These are phyloP conservation scores for Claviceps humidiphila DNA, from an alignment of 2,329 filamentous ascomycete species.

Conservation along the genomic window DNA sequence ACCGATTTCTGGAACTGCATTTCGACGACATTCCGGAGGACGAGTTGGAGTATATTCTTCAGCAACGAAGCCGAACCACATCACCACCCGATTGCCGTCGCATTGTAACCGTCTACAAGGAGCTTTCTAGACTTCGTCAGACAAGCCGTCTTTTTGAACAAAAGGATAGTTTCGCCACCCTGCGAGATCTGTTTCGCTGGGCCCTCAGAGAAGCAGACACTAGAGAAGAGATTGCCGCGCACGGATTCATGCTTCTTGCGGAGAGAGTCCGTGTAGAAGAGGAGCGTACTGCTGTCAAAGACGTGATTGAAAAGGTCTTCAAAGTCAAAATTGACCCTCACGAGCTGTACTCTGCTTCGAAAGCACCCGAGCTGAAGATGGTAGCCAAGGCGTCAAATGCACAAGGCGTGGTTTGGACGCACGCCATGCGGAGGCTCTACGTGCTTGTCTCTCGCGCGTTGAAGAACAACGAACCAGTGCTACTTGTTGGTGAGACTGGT, in stretches of 20 bases:
- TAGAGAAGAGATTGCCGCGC: constrained; percentile 74
- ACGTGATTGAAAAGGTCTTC: constrained; percentile 81
- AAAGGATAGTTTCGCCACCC: constrained; percentile 90
- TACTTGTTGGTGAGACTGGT: constrained; percentile 91
- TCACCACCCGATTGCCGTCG: constrained; percentile 82
- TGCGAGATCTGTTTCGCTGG: constrained; percentile 94
- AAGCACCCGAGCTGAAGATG: constrained; percentile 41
- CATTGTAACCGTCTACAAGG: constrained; percentile 89
- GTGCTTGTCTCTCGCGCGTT: constrained; percentile 79
- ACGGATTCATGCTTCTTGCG: constrained; percentile 92
- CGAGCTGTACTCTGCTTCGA: constrained; percentile 53
- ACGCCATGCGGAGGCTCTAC: constrained; percentile 84
- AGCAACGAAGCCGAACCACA: constrained; percentile 72
- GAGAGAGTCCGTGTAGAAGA: constrained; percentile 88
- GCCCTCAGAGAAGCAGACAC: constrained; percentile 73
- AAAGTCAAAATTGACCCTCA: constrained; percentile 68
- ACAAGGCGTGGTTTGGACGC: constrained; percentile 79
- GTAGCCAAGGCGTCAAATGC: constrained; percentile 33
- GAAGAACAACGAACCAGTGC: constrained; percentile 80
- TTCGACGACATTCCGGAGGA: constrained; percentile 96
- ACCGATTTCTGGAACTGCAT: constrained; percentile 91
- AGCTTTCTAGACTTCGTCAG: constrained; percentile 79
- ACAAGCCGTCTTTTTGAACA: constrained; percentile 89
- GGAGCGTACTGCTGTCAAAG: constrained; percentile 72
- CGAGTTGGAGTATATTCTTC: constrained; percentile 82